Percentiles rank a stretch among this genome's conserved stretches.
Evolutionary conservation across 306 rosid genomes (phyloP).

Genomic region (Castanopsis chinensis): DNA sequence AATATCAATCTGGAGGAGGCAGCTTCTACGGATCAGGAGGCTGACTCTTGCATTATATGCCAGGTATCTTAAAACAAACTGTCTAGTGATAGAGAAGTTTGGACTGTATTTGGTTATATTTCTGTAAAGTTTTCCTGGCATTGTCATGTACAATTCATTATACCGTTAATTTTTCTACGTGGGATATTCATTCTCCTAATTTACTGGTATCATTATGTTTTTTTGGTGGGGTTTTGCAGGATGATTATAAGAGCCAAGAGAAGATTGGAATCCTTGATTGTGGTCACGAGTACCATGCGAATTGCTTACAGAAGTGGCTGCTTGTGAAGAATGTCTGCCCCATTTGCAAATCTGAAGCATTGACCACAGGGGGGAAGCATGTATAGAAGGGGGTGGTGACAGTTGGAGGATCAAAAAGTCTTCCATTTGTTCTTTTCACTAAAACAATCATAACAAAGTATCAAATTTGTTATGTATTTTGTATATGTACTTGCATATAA

Average conservation of each 20-base stretch:
- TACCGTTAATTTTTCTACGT: neutral
- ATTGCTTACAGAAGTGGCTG: constrained; percentile 84
- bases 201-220: constrained; percentile 7
- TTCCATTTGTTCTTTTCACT: constrained; percentile 18
- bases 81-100: neutral
- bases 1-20: constrained; percentile 51
- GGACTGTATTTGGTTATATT: neutral
- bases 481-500: constrained; percentile 59
- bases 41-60: constrained; percentile 78
- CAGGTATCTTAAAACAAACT: constrained; percentile 52
- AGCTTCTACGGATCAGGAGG: constrained; percentile 52
- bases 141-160: neutral
- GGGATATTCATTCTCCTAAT: neutral
- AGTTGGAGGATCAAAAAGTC: constrained; percentile 13
- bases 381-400: constrained; percentile 26
- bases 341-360: constrained; percentile 92
- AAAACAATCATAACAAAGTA: constrained; percentile 20
- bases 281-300: constrained; percentile 86
- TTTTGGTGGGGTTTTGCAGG: constrained; percentile 43
- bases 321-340: constrained; percentile 87
- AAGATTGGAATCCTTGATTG: constrained; percentile 72
- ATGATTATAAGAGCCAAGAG: constrained; percentile 65
- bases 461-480: constrained; percentile 45
- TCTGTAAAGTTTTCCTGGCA: neutral
- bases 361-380: constrained; percentile 40